phyloP scores from a whole-genome alignment of 2,329 filamentous ascomycete genomes.

The Hypoxylon sp. region DNA sequence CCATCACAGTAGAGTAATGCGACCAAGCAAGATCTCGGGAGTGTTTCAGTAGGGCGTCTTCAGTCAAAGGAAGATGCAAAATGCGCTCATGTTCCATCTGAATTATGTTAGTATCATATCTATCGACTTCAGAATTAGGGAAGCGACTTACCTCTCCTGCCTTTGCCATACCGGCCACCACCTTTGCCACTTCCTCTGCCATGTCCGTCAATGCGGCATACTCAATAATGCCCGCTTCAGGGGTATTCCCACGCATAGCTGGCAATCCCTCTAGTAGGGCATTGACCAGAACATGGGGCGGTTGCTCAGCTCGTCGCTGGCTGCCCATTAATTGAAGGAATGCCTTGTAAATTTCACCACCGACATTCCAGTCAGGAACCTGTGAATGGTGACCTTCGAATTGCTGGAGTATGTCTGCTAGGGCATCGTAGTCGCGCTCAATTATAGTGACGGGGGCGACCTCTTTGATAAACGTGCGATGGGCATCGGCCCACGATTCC shows the following conservation, averaged over 20 bases:
- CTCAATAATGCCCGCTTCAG: conserved; percentile 53
- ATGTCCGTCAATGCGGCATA: conserved; percentile 56
- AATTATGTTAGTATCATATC: conserved; percentile 42
- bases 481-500: conserved; percentile 82
- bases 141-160: conserved; percentile 50
- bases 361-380: conserved; percentile 81
- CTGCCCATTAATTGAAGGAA: conserved; percentile 68
- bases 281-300: conserved; percentile 65
- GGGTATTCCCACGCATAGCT: conserved; percentile 64
- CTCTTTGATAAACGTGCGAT: conserved; percentile 82
- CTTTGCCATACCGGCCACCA: conserved; percentile 52
- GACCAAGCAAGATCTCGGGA: conserved; percentile 54
- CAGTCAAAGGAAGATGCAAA: conserved; percentile 54
- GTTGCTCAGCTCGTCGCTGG: conserved; percentile 57
- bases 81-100: conserved; percentile 54
- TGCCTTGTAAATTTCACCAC: conserved; percentile 82
- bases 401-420: conserved; percentile 78
- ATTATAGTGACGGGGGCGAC: conserved; percentile 89
- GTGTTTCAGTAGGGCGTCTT: conserved; percentile 55
- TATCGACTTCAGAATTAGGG: neutral
- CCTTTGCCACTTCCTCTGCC: conserved; percentile 55
- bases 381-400: conserved; percentile 75
- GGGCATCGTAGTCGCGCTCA: conserved; percentile 80
- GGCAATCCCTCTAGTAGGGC: conserved; percentile 70
- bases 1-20: conserved; percentile 53